phyloP scores from a whole-genome alignment of 2,329 filamentous ascomycete genomes.

The Xylaria sp. region DNA sequence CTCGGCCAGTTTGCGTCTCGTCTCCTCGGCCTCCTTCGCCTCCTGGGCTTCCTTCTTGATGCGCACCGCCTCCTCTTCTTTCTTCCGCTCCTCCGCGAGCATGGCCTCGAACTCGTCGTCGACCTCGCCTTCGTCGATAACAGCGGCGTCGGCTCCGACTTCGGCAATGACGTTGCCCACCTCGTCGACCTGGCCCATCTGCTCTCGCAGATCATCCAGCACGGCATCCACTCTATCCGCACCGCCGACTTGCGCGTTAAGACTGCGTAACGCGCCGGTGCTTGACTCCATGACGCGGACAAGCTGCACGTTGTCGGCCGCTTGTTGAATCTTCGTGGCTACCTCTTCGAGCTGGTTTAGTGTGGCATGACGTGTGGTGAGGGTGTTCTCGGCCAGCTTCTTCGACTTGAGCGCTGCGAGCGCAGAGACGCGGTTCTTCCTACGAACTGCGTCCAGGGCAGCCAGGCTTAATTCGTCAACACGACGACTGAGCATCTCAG shows the following conservation, averaged over 20 bases:
- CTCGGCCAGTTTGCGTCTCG: constrained; percentile 61
- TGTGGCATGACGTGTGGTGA: constrained; percentile 77
- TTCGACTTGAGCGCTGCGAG: constrained; percentile 83
- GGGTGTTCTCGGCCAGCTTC: constrained; percentile 80
- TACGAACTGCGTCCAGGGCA: constrained; percentile 76
- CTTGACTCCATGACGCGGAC: constrained; percentile 85
- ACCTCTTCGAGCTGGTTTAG: constrained; percentile 86
- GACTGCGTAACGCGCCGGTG: constrained; percentile 73
- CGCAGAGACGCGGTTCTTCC: constrained; percentile 79
- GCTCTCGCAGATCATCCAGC: constrained; percentile 78
- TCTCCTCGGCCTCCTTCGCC: constrained; percentile 60
- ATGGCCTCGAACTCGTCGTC: constrained; percentile 87
- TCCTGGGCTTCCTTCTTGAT: constrained; percentile 59
- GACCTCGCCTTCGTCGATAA: constrained; percentile 82
- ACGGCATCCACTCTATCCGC: constrained; percentile 79
- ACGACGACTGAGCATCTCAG: constrained; percentile 72
- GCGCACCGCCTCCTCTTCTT: constrained; percentile 59
- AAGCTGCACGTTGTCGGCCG: constrained; percentile 84
- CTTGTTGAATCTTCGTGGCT: constrained; percentile 84
- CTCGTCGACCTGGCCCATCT: constrained; percentile 86
- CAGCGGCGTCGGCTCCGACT: constrained; percentile 54
- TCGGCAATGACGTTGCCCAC: constrained; percentile 81
- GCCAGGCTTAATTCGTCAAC: constrained; percentile 71
- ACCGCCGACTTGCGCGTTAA: constrained; percentile 84
- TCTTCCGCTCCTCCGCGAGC: constrained; percentile 68